Evolutionary conservation across 768 basidiomycete species (phyloP).

Genomic region (Collybia sordida): DNA sequence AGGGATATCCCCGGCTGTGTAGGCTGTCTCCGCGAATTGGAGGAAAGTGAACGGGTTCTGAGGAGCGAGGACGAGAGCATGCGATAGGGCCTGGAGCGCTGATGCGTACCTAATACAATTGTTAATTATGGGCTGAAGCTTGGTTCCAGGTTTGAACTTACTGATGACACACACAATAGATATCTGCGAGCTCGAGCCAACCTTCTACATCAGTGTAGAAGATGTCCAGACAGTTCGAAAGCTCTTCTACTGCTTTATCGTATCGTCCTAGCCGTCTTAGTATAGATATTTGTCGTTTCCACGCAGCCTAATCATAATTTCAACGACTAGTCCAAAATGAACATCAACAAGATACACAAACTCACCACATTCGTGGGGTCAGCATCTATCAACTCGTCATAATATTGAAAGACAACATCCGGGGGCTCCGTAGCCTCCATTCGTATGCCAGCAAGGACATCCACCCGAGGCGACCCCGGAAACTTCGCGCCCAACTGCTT

Average conservation of each 20-base stretch:
- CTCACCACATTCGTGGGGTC: slow-evolving; percentile 75
- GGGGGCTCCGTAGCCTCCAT: slow-evolving; percentile 67
- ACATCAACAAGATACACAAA: slow-evolving; percentile 3
- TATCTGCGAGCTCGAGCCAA: slow-evolving; percentile 84
- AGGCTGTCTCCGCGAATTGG: slow-evolving; percentile 88
- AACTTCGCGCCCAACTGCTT: slow-evolving; percentile 64
- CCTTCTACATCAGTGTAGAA: slow-evolving; percentile 88
- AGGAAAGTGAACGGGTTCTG: slow-evolving; percentile 85
- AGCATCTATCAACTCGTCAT: slow-evolving; percentile 58
- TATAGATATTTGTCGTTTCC: slow-evolving; percentile 83
- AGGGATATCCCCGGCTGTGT: slow-evolving; percentile 72
- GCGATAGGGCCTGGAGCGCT: slow-evolving; percentile 75
- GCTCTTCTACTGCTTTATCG: slow-evolving; percentile 68
- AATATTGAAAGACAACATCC: slow-evolving; percentile 60
- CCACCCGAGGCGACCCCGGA: slow-evolving; percentile 76
- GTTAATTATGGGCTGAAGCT: not conserved
- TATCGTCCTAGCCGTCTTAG: slow-evolving; percentile 60
- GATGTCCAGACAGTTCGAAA: slow-evolving; percentile 76
- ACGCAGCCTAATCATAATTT: slow-evolving; percentile 47
- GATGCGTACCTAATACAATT: slow-evolving; percentile 61
- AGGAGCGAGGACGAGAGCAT: slow-evolving; percentile 78
- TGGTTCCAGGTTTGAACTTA: slow-evolving; percentile 33
- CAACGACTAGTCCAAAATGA: not conserved
- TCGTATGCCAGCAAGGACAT: slow-evolving; percentile 74
- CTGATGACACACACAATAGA: slow-evolving; percentile 76